Evolutionary conservation across 306 rosid species (phyloP).

Genomic region (Trifolium pratense): DNA sequence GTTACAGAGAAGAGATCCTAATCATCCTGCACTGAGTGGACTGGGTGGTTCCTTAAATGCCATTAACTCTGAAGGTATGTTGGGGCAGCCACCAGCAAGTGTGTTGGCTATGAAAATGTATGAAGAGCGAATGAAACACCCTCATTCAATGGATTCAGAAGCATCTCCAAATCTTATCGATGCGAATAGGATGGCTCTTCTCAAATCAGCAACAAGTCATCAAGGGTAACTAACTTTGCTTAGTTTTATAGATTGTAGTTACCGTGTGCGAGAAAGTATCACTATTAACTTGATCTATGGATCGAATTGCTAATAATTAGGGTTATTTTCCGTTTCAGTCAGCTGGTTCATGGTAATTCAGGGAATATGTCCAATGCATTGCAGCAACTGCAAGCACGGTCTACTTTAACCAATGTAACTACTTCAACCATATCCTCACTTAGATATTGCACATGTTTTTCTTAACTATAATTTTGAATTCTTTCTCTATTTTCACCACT

Average conservation of each 20-base stretch:
- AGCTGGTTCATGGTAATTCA: slow-evolving; percentile 74
- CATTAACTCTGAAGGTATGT: slow-evolving; percentile 80
- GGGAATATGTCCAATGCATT: slow-evolving; percentile 73
- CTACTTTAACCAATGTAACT: slow-evolving; percentile 66
- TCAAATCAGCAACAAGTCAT: slow-evolving; percentile 73
- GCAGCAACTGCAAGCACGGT: slow-evolving; percentile 77
- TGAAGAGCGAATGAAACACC: slow-evolving; percentile 83
- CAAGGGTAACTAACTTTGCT: slow-evolving; percentile 67
- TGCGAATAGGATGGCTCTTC: slow-evolving; percentile 75
- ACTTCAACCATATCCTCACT: slow-evolving; percentile 40
- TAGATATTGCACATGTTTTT: slow-evolving; percentile 16
- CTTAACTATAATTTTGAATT: slow-evolving; percentile 16
- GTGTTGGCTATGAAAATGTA: slow-evolving; percentile 83
- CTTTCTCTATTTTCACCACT: slow-evolving; percentile 15
- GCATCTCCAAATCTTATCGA: slow-evolving; percentile 72
- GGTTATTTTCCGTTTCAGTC: slow-evolving; percentile 59
- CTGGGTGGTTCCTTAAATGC: slow-evolving; percentile 71
- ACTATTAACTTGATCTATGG: slow-evolving; percentile 35
- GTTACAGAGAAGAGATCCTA: slow-evolving; percentile 74
- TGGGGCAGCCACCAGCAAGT: slow-evolving; percentile 80
- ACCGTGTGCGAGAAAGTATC: neutral
- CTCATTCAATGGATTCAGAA: slow-evolving; percentile 77
- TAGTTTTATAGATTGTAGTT: slow-evolving; percentile 29
- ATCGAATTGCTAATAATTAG: slow-evolving; percentile 34
- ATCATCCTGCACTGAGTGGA: slow-evolving; percentile 65